Percentiles rank a stretch among this genome's conserved stretches.
phyloP scores from a whole-genome alignment of 2,329 filamentous ascomycete species.

The Dichotomopilus funicola region DNA sequence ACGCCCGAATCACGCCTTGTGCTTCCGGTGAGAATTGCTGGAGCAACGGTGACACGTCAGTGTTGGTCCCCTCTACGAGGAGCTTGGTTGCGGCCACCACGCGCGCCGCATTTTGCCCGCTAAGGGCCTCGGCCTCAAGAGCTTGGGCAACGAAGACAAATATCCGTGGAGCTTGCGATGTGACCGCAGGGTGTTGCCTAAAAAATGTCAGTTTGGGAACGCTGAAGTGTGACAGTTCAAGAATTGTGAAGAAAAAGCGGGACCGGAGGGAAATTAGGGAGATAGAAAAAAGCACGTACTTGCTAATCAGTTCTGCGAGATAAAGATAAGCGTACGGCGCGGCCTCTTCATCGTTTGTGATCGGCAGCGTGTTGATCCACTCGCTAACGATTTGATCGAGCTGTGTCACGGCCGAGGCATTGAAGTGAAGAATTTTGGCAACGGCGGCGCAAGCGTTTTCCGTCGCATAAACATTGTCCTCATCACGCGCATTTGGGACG shows the following conservation, averaged over 20 bases:
- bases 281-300: constrained; percentile 57
- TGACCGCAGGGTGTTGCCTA: constrained; percentile 80
- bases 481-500: constrained; percentile 72
- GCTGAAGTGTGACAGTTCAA: not conserved
- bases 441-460: constrained; percentile 96
- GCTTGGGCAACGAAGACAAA: constrained; percentile 84
- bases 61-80: constrained; percentile 64
- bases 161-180: constrained; percentile 69
- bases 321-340: constrained; percentile 95
- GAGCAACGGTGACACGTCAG: constrained; percentile 71
- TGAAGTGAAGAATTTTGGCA: constrained; percentile 93
- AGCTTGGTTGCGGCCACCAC: constrained; percentile 73
- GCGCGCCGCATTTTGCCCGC: constrained; percentile 71
- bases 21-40: constrained; percentile 66
- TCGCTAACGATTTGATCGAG: constrained; percentile 68
- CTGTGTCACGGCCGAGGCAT: constrained; percentile 68
- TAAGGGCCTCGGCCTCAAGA: constrained; percentile 82
- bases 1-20: constrained; percentile 71
- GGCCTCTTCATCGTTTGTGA: constrained; percentile 93
- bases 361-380: constrained; percentile 87
- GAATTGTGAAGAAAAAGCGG: too few relatives aligned
- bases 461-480: constrained; percentile 94
- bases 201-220: constrained; percentile 4
- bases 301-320: constrained; percentile 81
- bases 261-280: not conserved